These are phyloP conservation scores for Mortierella sp. DNA, from an alignment of 371 early-diverging fungal genomes.

Conservation along the genomic window DNA sequence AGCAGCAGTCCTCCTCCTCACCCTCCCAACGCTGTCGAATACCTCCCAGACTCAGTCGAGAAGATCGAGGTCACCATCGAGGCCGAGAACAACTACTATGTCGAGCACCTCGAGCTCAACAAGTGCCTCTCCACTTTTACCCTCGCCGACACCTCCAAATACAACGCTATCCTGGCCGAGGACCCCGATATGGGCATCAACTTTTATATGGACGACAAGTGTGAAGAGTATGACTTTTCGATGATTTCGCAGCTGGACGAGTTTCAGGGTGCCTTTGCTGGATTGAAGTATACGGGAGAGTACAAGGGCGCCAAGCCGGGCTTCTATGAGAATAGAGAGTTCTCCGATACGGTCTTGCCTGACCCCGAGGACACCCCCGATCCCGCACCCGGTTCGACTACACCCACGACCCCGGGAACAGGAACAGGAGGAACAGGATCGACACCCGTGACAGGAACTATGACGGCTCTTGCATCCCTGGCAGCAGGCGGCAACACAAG, in stretches of 20 bases:
- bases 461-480: neutral
- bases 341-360: constrained; percentile 28
- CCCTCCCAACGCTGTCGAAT: constrained; percentile 12
- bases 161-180: constrained; percentile 17
- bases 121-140: constrained; percentile 16
- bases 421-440: neutral
- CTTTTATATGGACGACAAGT: constrained; percentile 43
- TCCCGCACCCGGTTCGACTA: neutral
- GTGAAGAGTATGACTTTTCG: constrained; percentile 45
- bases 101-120: constrained; percentile 17
- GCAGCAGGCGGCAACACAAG: neutral
- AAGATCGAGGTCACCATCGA: constrained; percentile 11
- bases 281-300: constrained; percentile 37
- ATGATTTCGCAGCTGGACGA: constrained; percentile 20
- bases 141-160: constrained; percentile 11
- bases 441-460: neutral
- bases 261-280: constrained; percentile 29
- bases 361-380: constrained; percentile 2
- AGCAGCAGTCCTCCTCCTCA: neutral
- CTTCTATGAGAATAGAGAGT: constrained; percentile 41
- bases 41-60: neutral
- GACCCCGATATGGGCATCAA: constrained; percentile 32
- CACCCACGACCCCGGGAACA: neutral
- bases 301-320: constrained; percentile 37
- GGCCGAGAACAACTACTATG: neutral